These are phyloP conservation scores for Rhizopogon salebrosus DNA, from an alignment of 768 basidiomycete genomes.

Conservation along the genomic window DNA sequence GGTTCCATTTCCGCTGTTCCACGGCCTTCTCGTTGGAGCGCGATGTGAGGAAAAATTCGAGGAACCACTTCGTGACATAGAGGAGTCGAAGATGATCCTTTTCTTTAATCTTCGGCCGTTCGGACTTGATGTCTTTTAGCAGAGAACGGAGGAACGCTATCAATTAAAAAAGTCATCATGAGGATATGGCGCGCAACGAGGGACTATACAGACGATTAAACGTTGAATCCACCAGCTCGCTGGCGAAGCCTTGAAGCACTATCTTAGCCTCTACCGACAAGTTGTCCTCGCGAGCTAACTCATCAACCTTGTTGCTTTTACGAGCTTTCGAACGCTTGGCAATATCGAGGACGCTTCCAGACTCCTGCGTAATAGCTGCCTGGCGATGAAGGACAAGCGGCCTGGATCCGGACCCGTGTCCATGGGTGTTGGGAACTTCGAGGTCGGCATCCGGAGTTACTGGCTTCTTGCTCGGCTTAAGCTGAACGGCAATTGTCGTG, in stretches of 20 bases:
- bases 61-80: constrained; percentile 85
- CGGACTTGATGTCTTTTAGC: constrained; percentile 89
- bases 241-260: constrained; percentile 64
- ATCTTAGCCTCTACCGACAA: constrained; percentile 59
- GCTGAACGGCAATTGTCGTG: constrained; percentile 81
- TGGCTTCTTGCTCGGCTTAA: constrained; percentile 52
- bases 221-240: constrained; percentile 71
- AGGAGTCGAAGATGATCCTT: constrained; percentile 90
- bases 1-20: constrained; percentile 43
- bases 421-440: constrained; percentile 5
- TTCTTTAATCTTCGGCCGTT: constrained; percentile 89
- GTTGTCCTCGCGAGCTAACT: constrained; percentile 62
- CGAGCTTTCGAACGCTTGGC: constrained; percentile 55
- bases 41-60: constrained; percentile 77
- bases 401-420: constrained; percentile 30
- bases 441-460: constrained; percentile 13
- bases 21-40: constrained; percentile 33
- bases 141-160: constrained; percentile 85
- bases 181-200: constrained; percentile 11
- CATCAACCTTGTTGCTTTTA: constrained; percentile 59
- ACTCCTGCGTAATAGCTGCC: constrained; percentile 66
- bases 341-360: constrained; percentile 68
- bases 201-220: constrained; percentile 72
- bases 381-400: constrained; percentile 82
- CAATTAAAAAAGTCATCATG: constrained; percentile 10